phyloP scores from a whole-genome alignment of 208 protist genomes.

The Leptomonas pyrrhocoris region DNA sequence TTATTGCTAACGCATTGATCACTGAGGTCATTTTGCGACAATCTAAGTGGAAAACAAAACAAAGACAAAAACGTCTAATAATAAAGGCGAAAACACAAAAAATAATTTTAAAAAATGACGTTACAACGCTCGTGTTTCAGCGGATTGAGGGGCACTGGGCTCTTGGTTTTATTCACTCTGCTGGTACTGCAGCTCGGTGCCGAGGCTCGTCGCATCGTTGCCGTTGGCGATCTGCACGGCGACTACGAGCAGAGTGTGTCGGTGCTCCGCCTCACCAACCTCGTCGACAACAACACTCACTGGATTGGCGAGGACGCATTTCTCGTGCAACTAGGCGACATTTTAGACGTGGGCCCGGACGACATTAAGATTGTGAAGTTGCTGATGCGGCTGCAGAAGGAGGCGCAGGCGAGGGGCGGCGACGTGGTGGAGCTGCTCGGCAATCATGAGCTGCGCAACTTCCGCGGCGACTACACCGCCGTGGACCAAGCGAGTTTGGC shows the following conservation, averaged over 20 bases:
- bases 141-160: background rate
- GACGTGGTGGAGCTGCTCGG: constrained; percentile 88
- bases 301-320: constrained; percentile 81
- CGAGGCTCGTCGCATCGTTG: constrained; percentile 69
- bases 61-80: background rate
- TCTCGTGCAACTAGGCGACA: constrained; percentile 90
- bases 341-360: constrained; percentile 91
- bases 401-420: constrained; percentile 71
- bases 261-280: constrained; percentile 63
- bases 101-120: background rate
- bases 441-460: constrained; percentile 93
- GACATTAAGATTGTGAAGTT: constrained; percentile 78
- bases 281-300: constrained; percentile 74
- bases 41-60: too few relatives aligned
- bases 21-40: too few relatives aligned
- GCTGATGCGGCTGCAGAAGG: constrained; percentile 75
- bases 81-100: background rate
- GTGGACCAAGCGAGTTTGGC: constrained; percentile 68
- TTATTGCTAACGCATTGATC: too few relatives aligned
- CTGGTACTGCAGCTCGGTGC: background rate
- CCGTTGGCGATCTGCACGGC: constrained; percentile 86
- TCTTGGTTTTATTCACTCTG: constrained; percentile 3
- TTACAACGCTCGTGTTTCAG: background rate
- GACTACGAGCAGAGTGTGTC: constrained; percentile 83
- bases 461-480: constrained; percentile 77